Percentiles rank a stretch among this genome's conserved stretches.
phyloP scores from a whole-genome alignment of 495 filamentous ascomycete genomes.

The Penicillium egyptiacum region DNA sequence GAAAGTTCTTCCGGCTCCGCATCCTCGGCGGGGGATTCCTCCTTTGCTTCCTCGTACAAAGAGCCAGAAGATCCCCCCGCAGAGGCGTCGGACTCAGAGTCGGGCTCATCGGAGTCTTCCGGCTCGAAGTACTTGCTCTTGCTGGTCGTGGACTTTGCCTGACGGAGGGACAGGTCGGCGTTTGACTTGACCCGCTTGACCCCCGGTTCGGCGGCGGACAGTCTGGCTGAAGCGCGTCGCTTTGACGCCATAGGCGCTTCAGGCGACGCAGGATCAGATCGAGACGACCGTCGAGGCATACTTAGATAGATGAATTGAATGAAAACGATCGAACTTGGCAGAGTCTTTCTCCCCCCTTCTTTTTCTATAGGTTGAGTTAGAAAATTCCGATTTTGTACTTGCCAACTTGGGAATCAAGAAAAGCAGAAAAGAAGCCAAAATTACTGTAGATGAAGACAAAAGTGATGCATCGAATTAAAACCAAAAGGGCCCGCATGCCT shows the following conservation, averaged over 20 bases:
- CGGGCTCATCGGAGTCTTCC: conserved; percentile 33
- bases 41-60: conserved; percentile 28
- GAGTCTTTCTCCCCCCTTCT: conserved; percentile 6
- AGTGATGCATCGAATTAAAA: conserved; percentile 4
- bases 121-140: conserved; percentile 60
- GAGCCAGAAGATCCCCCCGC: conserved; percentile 28
- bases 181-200: conserved; percentile 50
- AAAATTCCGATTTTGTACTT: background rate
- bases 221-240: conserved; percentile 39
- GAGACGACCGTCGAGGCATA: conserved; percentile 47
- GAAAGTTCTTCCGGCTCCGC: conserved; percentile 22
- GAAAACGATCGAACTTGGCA: background rate
- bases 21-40: conserved; percentile 19
- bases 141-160: conserved; percentile 49
- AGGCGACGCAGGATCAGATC: conserved; percentile 38
- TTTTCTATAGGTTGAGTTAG: background rate
- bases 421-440: background rate
- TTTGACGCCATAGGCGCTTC: conserved; percentile 41
- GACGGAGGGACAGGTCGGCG: conserved; percentile 22
- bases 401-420: background rate
- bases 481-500: conserved; percentile 16
- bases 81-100: conserved; percentile 26
- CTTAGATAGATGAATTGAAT: conserved; percentile 5
- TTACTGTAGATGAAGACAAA: background rate
- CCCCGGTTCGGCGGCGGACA: conserved; percentile 35